Percentiles rank a stretch among this genome's conserved stretches.
These are phyloP conservation scores for Fusarium clavum DNA, from an alignment of 2,329 filamentous ascomycete genomes.

Conservation along the genomic window DNA sequence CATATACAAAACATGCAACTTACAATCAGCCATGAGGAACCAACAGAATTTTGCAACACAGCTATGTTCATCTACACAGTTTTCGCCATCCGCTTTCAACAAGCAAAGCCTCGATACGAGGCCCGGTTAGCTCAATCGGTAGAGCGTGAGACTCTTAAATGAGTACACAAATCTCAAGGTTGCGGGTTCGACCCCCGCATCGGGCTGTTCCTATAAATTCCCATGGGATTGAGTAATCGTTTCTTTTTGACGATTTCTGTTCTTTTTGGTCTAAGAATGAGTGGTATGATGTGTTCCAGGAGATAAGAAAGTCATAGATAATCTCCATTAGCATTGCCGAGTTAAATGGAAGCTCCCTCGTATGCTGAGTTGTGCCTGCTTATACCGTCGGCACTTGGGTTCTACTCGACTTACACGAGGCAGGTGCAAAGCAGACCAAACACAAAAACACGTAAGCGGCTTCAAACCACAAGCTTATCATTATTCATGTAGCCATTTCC, in stretches of 20 bases:
- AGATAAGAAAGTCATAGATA: not conserved
- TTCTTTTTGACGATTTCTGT: not conserved
- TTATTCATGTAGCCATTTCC: not conserved
- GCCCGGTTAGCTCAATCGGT: slow-evolving; percentile 59
- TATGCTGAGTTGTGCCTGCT: not conserved
- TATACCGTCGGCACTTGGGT: not conserved
- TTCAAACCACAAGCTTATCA: not conserved
- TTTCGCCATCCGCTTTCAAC: accelerated
- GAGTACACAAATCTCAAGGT: slow-evolving; percentile 61
- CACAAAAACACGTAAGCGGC: not conserved
- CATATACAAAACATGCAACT: not conserved
- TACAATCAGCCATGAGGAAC: not conserved
- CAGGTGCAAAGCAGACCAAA: not conserved
- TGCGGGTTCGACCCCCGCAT: slow-evolving; percentile 65
- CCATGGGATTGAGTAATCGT: slow-evolving; percentile 23
- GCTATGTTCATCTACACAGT: not conserved
- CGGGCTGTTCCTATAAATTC: slow-evolving; percentile 47
- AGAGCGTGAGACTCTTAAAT: slow-evolving; percentile 77
- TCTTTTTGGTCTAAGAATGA: not conserved
- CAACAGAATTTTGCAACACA: not conserved
- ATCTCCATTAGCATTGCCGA: not conserved
- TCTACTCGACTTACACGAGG: not conserved
- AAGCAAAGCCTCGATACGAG: slow-evolving; percentile 18
- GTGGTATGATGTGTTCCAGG: not conserved
- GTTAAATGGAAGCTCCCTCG: not conserved